Base-by-base conservation (phyloP, 177 flowering plant genomes). In the Tripterygium wilfordii region DNA sequence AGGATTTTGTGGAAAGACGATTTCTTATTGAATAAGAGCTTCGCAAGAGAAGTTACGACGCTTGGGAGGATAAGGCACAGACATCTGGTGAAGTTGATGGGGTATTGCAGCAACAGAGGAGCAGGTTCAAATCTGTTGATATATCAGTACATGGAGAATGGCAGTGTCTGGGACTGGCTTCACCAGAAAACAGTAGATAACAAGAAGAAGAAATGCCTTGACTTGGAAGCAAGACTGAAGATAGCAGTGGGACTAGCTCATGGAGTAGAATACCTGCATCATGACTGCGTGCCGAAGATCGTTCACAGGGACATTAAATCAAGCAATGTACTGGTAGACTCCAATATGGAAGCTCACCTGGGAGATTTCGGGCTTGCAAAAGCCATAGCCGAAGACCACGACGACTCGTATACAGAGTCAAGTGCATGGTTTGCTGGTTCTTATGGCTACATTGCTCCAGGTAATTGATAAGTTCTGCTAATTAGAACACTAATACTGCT, bases 351-450 rank as follows among this genome's bases (percentile, higher is more conserved):
- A 36, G 86, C 99, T 6, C 99, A 92, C 64, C 61, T 92, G 54
- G 97, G 97, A 0, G 99, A 92, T 66, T 92, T 92, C 17, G 99
- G 99, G 10, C 72, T 92, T 26, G 97, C 99, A 5, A 92, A 86
- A 62, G 40, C 66, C 0, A 30, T 84, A 9, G 33, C 49, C 10
- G 85, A 79, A 20, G 66, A 67, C 41, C 53, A 60, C n/a, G n/a
- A n/a, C 10, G 80, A 86, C 37, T 68, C 91, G 3, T 49, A 60
- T 42, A 79, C 88, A 0, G 94, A 85, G 31, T 79, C 98, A 3
- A 78, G 65, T 36, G 13, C 66, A 4, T 79, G 74, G 71, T 83
- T 92, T 58, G 97, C 99, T 16, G 99, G 99, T 4, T 92, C 99
- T 14, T 85, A 65, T 33, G 99, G 99, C 37, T 92, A 92, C 68